A percentile compares a stretch with the other conserved stretches of the same genome.
These are phyloP conservation scores for Aspergillus chevalieri DNA, from an alignment of 2,329 filamentous ascomycete genomes.

Conservation along the genomic window DNA sequence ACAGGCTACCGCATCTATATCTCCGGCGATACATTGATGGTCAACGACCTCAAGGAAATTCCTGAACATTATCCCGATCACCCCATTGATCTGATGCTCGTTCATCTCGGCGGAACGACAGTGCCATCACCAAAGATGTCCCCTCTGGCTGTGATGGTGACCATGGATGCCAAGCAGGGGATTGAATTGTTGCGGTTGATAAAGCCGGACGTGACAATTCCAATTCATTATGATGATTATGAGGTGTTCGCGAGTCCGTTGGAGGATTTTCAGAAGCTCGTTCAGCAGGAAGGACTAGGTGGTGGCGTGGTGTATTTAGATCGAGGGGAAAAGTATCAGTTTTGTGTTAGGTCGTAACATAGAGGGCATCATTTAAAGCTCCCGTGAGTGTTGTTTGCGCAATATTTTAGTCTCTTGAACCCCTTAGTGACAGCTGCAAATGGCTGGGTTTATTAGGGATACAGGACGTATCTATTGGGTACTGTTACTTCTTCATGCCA, in stretches of 20 bases:
- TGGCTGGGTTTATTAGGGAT: not conserved
- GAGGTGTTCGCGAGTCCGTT: conserved; percentile 56
- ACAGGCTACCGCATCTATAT: conserved; percentile 59
- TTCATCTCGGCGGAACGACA: conserved; percentile 61
- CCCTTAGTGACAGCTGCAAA: not conserved
- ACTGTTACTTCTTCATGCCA: not conserved
- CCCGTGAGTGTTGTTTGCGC: not conserved
- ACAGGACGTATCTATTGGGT: not conserved
- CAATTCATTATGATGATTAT: conserved; percentile 62
- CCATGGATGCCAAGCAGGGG: conserved; percentile 61
- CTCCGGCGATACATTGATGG: conserved; percentile 58
- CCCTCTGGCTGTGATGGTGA: conserved; percentile 62
- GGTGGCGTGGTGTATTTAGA: conserved; percentile 57
- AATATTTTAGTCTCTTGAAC: not conserved
- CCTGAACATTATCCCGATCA: conserved; percentile 49
- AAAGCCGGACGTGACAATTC: conserved; percentile 56
- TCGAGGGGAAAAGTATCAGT: conserved; percentile 52
- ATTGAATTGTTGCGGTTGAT: conserved; percentile 56
- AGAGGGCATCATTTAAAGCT: not conserved
- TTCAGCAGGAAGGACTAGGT: conserved; percentile 46
- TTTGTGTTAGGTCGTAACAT: conserved; percentile 36
- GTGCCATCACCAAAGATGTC: conserved; percentile 55
- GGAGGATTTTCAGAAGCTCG: conserved; percentile 53
- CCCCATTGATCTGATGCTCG: conserved; percentile 60
- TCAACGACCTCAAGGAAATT: conserved; percentile 58